Base-by-base conservation (phyloP, 805 yeast species). In the Grigorovia transvaalensis region DNA sequence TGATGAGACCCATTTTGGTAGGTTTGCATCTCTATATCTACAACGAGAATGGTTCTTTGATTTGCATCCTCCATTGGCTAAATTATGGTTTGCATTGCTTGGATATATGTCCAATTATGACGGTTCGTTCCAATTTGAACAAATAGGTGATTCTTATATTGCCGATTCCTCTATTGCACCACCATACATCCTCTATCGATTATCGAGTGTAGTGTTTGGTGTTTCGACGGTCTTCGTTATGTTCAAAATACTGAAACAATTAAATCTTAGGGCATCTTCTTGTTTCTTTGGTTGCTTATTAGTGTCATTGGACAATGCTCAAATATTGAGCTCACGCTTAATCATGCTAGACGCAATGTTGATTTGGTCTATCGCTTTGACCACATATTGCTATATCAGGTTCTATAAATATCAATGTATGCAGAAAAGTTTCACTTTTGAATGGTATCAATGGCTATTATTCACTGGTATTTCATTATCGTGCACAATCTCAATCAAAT, bases 11-110 rank as follows among this genome's bases (percentile, higher is more conserved):
- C 93, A 85, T 66, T 85, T 85, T 62, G 95, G 95, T 29, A 85
- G 84, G 61, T 85, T 85, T 66, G 90, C 90, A 9, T 79, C 88
- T 2, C 84, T 84, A 69, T 90, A 90, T 68, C 71, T 90, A 53
- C 85, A 90, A 68, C 77, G 96, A 55, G 84, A 96, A 0, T 91
- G 87, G 68, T 91, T 88, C 68, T 93, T 93, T 63, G 99, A 91
- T 70, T 80, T 91, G 50, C 99, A 91, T 71, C 99, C 99, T 9
- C 99, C 99, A 19, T 86, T 91, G 68, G 98, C 96, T 51, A 91
- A 91, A 68, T 74, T 91, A 64, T 74, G 90, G 58, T 87, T 90
- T 69, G 98, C 97, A 0, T 76, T 82, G 53, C 88, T 84, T 38
- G 99, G 98, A 43, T 88, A 83, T 75, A 60, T 91, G n/a, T 81